Conservation (phyloP, 2,329 filamentous ascomycete species). For the Zasmidium angulare region DNA sequence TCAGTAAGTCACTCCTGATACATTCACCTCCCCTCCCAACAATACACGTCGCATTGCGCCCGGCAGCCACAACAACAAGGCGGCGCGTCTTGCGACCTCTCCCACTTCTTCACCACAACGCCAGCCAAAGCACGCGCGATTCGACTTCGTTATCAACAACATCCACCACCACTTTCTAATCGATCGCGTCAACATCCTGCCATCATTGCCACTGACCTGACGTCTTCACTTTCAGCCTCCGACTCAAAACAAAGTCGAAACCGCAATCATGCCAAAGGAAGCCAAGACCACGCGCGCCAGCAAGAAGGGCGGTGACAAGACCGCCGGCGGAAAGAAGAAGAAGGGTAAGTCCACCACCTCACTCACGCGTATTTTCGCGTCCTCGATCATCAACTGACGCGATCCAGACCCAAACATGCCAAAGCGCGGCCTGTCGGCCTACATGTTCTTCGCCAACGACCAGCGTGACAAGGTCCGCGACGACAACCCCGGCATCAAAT, state of each 20-base stretch:
- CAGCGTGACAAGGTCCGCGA: conserved; percentile 97
- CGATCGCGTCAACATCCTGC: conserved; percentile 15
- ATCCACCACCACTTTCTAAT: background rate
- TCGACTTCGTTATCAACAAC: conserved; percentile 13
- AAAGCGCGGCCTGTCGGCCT: conserved; percentile 98
- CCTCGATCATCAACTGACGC: background rate
- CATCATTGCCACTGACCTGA: conserved; percentile 9
- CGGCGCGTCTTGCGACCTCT: too few relatives aligned
- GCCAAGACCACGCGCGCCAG: conserved; percentile 62
- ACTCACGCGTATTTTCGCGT: background rate
- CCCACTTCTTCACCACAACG: conserved; percentile 13
- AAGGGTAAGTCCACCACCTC: conserved; percentile 56
- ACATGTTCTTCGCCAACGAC: conserved; percentile 99
- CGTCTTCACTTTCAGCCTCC: conserved; percentile 9
- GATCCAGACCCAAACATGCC: conserved; percentile 86
- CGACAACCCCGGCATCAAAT: conserved; percentile 96
- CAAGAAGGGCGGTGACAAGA: conserved; percentile 44
- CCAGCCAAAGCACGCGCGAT: conserved; percentile 9
- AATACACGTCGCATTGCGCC: conserved; percentile 20
- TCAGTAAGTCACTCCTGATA: conserved; percentile 14
- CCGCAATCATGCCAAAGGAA: conserved; percentile 66
- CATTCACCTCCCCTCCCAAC: conserved; percentile 7
- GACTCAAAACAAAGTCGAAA: conserved; percentile 11
- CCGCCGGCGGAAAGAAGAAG: conserved; percentile 65
- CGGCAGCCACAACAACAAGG: conserved; percentile 16